Base-by-base conservation (phyloP, 176 grass and related monocot species). In the Poa pratensis region DNA sequence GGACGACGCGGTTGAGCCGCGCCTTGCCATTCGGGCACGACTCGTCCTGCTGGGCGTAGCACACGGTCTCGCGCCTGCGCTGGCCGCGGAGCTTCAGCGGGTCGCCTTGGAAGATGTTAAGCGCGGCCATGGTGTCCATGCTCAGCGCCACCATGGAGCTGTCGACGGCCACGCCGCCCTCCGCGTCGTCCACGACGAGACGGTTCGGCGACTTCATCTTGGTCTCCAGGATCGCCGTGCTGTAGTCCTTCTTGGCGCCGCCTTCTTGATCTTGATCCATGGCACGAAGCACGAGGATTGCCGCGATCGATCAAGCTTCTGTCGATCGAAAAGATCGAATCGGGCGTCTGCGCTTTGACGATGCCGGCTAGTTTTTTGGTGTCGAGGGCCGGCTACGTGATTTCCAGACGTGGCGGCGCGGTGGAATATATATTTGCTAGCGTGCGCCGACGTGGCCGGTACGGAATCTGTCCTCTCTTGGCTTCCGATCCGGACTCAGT, bases 1-100 rank as follows among this genome's bases (percentile, higher is more conserved):
- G 85, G 66, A 92, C 91, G 43, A 81, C 91, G 75, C 87, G 88
- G 84, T 73, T 87, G 45, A 90, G 20, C 19, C 81, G 80, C 5
- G 75, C 78, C 27, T 63, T 49, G 55, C 46, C 73, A 32, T 87
- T 65, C 6, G 85, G 84, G 26, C 87, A 90, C 7, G 76, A 68
- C 5, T 50, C 77, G 79, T 92, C 87, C 5, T 0, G 20, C 4
- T 48, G 14, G 19, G 81, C 84, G 76, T 87, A 92, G 85, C 87
- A 92, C 20, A 81, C 37, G 24, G 81, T 87, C 69, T 92, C 85
- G 17, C 71, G 82, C 20, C 91, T 69, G 30, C 77, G 76, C 87
- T 89, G 89, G 24, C 83, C 90, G 30, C 85, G 69, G 52, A 92
- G 80, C 2, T 8, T 20, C 16, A 86, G 76, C 1, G 75, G 54